Evolutionary conservation across 2,329 filamentous ascomycete genomes (phyloP), one percentile per base, ranked within the genome.

Genomic region (Hymenoscyphus occultus): DNA sequence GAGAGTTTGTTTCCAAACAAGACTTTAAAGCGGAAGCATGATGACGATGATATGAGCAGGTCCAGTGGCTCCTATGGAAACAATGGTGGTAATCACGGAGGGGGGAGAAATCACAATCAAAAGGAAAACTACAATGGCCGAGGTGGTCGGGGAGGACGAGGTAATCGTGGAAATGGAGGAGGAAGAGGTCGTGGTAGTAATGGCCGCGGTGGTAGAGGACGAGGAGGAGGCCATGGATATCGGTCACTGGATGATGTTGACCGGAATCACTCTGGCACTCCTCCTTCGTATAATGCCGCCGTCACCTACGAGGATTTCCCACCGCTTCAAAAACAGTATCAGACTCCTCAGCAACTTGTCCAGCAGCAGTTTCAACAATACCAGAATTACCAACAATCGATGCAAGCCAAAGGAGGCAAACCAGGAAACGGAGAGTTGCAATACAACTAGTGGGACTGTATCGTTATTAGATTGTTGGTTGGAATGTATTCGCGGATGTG

Each of bases 211-310:
- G 78, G 79, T 5, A 75, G 83, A 58, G 80, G 83, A 12, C 78
- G 83, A 58, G 77, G 80, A 32, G 81, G 81, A 32, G 78, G 80
- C 64, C 80, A 82, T 67, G 79, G 81, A 56, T 91, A 92, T 74
- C 83, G 84, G 64, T 91, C 88, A 1, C 80, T 91, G 1, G 89
- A 91, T 74, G 89, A 92, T 70, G 81, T 87, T 35, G 73, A 79
- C 59, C 81, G 82, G 56, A 78, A 78, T 42, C 78, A 77, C 39
- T 79, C 78, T 58, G 76, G 76, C 10, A 73, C 77, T 3, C 66
- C 70, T 2, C 69, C 72, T 48, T 63, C 63, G 6, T 76, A 75
- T 66, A 72, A 74, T 42, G 70, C 71, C 14, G 72, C 70, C 9
- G 73, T 76, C 14, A 68, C 74, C 1, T 76, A 77, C 61, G 75